Evolutionary conservation across 2,329 filamentous ascomycete species (phyloP).

Genomic region (Arthroderma sp.): DNA sequence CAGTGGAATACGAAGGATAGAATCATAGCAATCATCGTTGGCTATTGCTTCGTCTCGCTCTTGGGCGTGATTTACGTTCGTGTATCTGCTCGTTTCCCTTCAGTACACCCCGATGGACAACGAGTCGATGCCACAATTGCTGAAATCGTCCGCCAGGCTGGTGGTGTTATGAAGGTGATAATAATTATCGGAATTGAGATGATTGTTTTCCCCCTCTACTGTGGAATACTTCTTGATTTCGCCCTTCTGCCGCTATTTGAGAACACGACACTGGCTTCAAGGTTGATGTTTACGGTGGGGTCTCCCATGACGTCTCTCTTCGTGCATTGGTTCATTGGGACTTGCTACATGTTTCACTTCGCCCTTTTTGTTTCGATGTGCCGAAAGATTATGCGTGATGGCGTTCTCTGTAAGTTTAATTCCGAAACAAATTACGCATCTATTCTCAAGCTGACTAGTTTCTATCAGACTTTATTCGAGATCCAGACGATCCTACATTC

Average conservation of each 20-base stretch:
- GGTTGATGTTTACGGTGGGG: slow-evolving; percentile 61
- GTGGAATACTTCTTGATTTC: slow-evolving; percentile 75
- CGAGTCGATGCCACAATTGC: slow-evolving; percentile 56
- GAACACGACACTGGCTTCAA: slow-evolving; percentile 60
- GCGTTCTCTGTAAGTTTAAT: slow-evolving; percentile 64
- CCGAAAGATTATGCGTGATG: slow-evolving; percentile 88
- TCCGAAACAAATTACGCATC: neutral
- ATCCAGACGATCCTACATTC: slow-evolving; percentile 96
- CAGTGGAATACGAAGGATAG: slow-evolving; percentile 58
- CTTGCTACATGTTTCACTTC: slow-evolving; percentile 99
- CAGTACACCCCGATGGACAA: slow-evolving; percentile 36
- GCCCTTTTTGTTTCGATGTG: slow-evolving; percentile 98
- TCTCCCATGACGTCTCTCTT: slow-evolving; percentile 86
- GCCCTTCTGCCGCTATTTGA: slow-evolving; percentile 84
- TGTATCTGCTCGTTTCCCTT: slow-evolving; percentile 55
- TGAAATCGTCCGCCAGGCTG: slow-evolving; percentile 79
- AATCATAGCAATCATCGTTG: slow-evolving; percentile 61
- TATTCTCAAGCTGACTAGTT: slow-evolving; percentile 3
- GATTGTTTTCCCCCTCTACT: slow-evolving; percentile 93
- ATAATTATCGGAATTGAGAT: slow-evolving; percentile 98
- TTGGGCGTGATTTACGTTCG: slow-evolving; percentile 68
- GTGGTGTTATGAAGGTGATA: slow-evolving; percentile 94
- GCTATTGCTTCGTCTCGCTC: slow-evolving; percentile 65
- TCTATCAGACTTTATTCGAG: slow-evolving; percentile 73
- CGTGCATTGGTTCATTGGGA: slow-evolving; percentile 97